phyloP scores from a whole-genome alignment of 208 protist genomes.

The Wallacemonas rigidus region DNA sequence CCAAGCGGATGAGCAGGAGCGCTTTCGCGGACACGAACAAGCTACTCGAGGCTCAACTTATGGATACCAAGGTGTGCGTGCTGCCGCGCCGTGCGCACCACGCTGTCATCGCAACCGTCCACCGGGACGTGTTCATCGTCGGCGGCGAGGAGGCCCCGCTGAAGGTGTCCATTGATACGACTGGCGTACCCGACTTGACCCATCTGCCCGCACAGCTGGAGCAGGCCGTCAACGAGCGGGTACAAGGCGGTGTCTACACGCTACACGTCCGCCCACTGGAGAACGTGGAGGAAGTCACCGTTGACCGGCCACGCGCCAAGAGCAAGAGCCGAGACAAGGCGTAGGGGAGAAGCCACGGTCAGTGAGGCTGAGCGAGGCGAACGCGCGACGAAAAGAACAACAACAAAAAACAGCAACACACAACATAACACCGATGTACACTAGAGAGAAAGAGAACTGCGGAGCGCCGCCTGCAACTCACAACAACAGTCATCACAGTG shows the following conservation, averaged over 20 bases:
- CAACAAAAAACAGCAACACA: too few relatives aligned
- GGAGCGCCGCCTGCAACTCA: too few relatives aligned
- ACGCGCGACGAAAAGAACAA: too few relatives aligned
- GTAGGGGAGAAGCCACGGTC: background rate
- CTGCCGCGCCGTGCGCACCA: conserved; percentile 40
- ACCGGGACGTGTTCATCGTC: conserved; percentile 54
- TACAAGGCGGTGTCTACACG: conserved; percentile 18
- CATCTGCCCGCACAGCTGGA: background rate
- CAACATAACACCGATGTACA: too few relatives aligned
- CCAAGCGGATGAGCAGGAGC: background rate
- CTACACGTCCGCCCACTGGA: conserved; percentile 21
- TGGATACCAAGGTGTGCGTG: conserved; percentile 7
- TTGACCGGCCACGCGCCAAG: conserved; percentile 12
- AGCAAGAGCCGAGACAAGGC: conserved; percentile 4
- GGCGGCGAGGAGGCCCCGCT: conserved; percentile 29
- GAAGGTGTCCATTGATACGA: conserved; percentile 2
- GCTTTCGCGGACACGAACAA: background rate
- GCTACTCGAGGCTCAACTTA: background rate
- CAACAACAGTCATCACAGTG: too few relatives aligned
- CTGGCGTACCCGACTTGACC: background rate
- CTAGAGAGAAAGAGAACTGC: too few relatives aligned
- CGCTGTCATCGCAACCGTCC: conserved; percentile 33
- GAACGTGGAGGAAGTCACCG: background rate
- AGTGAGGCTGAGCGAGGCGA: background rate
- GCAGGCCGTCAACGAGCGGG: conserved; percentile 1